These are phyloP conservation scores for Sisymbrium irio DNA, from an alignment of 345 rosid genomes.

Conservation along the genomic window DNA sequence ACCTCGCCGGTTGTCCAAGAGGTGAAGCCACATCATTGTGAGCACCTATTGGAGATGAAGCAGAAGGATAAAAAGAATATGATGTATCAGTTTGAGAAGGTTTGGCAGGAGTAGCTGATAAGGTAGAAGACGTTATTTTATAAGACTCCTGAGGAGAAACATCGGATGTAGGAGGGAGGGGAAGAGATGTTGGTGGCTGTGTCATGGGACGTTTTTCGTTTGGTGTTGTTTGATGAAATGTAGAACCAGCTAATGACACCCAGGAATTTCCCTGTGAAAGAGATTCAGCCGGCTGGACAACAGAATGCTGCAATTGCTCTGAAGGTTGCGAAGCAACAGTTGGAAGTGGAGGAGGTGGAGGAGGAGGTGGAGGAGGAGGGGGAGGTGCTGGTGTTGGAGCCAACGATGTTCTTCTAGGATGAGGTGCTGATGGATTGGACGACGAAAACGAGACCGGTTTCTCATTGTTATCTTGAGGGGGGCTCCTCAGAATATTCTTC, in stretches of 20 bases:
- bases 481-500: conserved; percentile 1
- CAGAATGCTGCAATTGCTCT: conserved; percentile 17
- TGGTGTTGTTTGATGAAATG: conserved; percentile 6
- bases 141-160: conserved; percentile 13
- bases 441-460: conserved; percentile 33
- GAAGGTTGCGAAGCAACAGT: conserved; percentile 23
- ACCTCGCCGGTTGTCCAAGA: conserved; percentile 9
- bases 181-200: conserved; percentile 30
- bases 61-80: not conserved
- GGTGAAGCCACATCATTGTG: conserved; percentile 14
- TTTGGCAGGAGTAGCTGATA: conserved; percentile 23
- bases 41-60: conserved; percentile 9
- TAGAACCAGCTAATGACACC: conserved; percentile 28
- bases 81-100: conserved; percentile 2
- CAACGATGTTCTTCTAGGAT: conserved; percentile 30
- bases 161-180: conserved; percentile 18
- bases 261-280: conserved; percentile 29
- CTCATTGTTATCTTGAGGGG: conserved; percentile 23
- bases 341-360: conserved; percentile 48
- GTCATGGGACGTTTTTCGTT: conserved; percentile 23
- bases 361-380: conserved; percentile 49
- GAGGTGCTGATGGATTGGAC: conserved; percentile 37
- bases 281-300: conserved; percentile 25
- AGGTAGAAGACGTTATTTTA: conserved; percentile 20
- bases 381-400: conserved; percentile 33